Evolutionary conservation across 2,329 filamentous ascomycete species (phyloP).

Genomic region (Malbranchea zuffiana): DNA sequence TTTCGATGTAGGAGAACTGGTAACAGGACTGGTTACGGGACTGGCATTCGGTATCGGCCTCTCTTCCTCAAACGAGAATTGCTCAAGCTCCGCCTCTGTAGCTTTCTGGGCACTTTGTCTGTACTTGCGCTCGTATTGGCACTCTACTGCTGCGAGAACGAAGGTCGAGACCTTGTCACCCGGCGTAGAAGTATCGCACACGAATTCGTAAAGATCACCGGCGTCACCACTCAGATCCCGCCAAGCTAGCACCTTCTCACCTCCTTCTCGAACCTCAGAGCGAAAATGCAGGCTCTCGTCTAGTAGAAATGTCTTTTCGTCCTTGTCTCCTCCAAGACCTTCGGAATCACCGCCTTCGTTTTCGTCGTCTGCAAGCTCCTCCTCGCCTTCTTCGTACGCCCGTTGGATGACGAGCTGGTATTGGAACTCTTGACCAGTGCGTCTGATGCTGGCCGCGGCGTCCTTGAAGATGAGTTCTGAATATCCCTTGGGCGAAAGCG

Average conservation of each 20-base stretch:
- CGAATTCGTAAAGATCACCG: conserved; percentile 95
- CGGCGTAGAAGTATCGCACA: conserved; percentile 68
- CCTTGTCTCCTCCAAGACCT: conserved; percentile 63
- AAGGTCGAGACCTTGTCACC: conserved; percentile 67
- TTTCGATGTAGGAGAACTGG: conserved; percentile 27
- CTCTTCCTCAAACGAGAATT: conserved; percentile 67
- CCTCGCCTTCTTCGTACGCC: conserved; percentile 95
- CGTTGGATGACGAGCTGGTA: conserved; percentile 95
- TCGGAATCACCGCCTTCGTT: conserved; percentile 69
- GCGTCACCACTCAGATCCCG: conserved; percentile 85
- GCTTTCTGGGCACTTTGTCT: conserved; percentile 68
- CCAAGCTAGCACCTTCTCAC: conserved; percentile 85
- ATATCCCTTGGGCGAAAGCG: conserved; percentile 90
- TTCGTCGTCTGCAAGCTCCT: conserved; percentile 83
- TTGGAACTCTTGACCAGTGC: conserved; percentile 88
- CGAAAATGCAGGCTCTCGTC: conserved; percentile 84
- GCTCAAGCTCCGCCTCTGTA: conserved; percentile 64
- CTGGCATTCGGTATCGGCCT: conserved; percentile 50
- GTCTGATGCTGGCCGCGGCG: conserved; percentile 79
- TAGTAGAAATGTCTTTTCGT: conserved; percentile 96
- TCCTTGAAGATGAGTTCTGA: conserved; percentile 99
- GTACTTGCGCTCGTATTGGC: conserved; percentile 96
- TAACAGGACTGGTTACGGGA: conserved; percentile 41
- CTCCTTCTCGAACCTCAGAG: conserved; percentile 66
- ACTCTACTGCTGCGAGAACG: conserved; percentile 72